Conservation (phyloP, 176 grass and related monocot species). For the Saccharum officinarum region DNA sequence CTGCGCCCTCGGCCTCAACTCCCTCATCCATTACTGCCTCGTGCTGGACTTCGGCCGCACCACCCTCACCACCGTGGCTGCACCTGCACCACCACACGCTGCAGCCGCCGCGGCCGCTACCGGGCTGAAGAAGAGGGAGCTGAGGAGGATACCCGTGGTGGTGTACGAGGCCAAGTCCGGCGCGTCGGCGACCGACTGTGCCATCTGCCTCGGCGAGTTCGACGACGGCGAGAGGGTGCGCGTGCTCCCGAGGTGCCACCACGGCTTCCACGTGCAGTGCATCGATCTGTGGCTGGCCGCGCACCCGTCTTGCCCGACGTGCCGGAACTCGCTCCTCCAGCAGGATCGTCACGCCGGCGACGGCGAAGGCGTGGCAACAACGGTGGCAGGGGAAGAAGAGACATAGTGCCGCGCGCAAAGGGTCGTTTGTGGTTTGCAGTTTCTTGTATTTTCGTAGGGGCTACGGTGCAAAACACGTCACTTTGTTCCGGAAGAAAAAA, state of each 20-base stretch:
- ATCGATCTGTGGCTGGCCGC: conserved; percentile 67
- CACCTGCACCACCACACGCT: too few species aligned
- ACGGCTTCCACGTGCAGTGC: conserved; percentile 73
- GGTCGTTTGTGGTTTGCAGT: background rate
- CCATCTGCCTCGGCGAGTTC: conserved; percentile 83
- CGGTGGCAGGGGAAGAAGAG: background rate
- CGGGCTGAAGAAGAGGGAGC: conserved; percentile 36
- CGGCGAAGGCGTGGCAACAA: background rate
- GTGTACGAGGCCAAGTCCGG: conserved; percentile 41
- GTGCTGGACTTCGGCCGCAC: conserved; percentile 36
- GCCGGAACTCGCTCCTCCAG: conserved; percentile 47
- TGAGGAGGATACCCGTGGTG: conserved; percentile 62
- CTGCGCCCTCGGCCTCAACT: conserved; percentile 62
- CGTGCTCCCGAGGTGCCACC: conserved; percentile 66
- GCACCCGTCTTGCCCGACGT: conserved; percentile 73
- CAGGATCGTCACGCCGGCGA: background rate
- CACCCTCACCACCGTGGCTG: background rate
- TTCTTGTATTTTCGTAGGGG: background rate
- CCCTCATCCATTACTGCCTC: conserved; percentile 52
- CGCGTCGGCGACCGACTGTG: conserved; percentile 36
- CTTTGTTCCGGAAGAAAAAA: background rate
- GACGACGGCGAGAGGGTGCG: conserved; percentile 69
- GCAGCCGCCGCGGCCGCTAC: too few species aligned
- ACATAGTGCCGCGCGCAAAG: background rate
- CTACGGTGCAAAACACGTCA: background rate